phyloP scores from a whole-genome alignment of 495 filamentous ascomycete species.

The Aspergillus diversus region DNA sequence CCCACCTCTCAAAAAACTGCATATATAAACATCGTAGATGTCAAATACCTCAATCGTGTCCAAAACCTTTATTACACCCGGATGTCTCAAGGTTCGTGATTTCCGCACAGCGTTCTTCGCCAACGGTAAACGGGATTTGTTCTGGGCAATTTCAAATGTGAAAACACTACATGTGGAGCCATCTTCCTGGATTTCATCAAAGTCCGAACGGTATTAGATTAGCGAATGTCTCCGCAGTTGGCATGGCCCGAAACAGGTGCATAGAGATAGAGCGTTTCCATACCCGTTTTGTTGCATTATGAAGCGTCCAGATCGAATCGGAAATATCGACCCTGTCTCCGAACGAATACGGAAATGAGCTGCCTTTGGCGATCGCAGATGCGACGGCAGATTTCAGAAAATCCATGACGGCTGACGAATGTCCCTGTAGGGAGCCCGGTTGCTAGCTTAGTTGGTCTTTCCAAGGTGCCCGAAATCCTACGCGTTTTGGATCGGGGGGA shows the following conservation, averaged over 20 bases:
- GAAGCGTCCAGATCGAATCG: conserved; percentile 87
- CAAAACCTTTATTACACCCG: conserved; percentile 88
- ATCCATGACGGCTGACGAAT: conserved; percentile 66
- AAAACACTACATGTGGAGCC: conserved; percentile 94
- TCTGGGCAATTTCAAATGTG: conserved; percentile 82
- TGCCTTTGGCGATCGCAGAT: conserved; percentile 93
- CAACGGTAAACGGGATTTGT: conserved; percentile 78
- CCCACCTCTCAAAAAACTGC: background rate
- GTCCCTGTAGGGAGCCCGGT: conserved; percentile 12
- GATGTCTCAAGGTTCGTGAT: conserved; percentile 87
- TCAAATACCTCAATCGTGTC: conserved; percentile 85
- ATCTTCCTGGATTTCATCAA: conserved; percentile 68
- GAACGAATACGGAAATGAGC: conserved; percentile 87
- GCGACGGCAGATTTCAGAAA: conserved; percentile 97
- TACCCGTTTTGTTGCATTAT: conserved; percentile 91
- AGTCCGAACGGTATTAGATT: background rate
- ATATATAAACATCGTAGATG: background rate
- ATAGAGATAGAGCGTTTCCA: conserved; percentile 20
- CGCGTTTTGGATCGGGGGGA: background rate
- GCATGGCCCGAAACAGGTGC: too few species aligned
- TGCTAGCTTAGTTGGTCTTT: conserved; percentile 24
- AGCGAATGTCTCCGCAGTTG: conserved; percentile 12
- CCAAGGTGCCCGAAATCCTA: background rate
- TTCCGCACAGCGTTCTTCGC: conserved; percentile 93
- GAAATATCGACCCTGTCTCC: conserved; percentile 88